Conservation (phyloP, 139 green algal species). For the Tetradesmus obliquus region DNA sequence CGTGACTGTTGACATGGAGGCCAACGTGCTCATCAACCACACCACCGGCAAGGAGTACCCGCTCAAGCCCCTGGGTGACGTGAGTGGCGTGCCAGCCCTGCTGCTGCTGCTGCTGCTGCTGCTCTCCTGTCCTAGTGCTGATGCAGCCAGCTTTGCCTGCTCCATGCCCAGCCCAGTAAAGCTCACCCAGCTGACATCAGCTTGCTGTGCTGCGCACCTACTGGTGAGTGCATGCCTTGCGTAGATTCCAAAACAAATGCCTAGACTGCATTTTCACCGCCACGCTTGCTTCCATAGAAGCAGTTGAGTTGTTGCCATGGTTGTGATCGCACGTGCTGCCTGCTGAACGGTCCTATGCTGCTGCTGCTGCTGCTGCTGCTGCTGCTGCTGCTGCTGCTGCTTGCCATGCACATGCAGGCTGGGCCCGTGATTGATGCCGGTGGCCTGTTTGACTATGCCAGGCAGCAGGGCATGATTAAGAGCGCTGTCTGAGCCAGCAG, state of each 20-base stretch:
- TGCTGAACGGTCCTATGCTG: too few relatives aligned
- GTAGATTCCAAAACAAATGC: too few relatives aligned
- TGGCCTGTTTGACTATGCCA: conserved; percentile 95
- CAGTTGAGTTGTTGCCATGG: too few relatives aligned
- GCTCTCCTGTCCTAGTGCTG: background rate
- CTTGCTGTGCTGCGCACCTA: too few relatives aligned
- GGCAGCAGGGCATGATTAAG: conserved; percentile 93
- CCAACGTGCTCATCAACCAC: conserved; percentile 84
- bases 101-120: background rate
- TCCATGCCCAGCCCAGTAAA: background rate
- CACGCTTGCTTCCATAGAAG: too few relatives aligned
- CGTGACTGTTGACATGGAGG: conserved; percentile 92
- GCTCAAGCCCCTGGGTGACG: conserved; percentile 88
- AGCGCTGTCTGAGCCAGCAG: background rate
- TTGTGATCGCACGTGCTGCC: too few relatives aligned
- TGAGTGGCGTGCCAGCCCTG: conserved; percentile 47
- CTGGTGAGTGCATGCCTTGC: too few relatives aligned
- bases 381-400: background rate
- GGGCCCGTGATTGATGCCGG: conserved; percentile 95
- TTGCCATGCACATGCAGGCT: conserved; percentile 64
- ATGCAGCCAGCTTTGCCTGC: background rate
- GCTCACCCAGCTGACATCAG: too few relatives aligned
- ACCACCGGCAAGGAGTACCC: conserved; percentile 84
- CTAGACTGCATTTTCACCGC: too few relatives aligned
- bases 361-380: background rate